Evolutionary conservation across 1,139 yeast genomes (phyloP).

Genomic region (Wickerhamiella infanticola): DNA sequence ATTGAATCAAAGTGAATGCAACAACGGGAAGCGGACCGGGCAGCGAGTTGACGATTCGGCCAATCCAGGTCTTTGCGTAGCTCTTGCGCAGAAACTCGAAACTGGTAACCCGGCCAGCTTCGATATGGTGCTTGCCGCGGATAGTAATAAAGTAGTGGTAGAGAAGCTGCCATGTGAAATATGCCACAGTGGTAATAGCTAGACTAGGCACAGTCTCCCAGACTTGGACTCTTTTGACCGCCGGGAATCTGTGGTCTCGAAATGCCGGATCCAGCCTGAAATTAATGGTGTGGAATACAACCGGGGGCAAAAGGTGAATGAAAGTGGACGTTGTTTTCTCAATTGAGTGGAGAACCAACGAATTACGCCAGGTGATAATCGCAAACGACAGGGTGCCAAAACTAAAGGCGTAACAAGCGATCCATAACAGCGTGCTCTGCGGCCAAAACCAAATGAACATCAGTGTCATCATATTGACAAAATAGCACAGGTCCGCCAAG

Average conservation of each 20-base stretch:
- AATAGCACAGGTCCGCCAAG: conserved; percentile 87
- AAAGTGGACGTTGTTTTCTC: conserved; percentile 90
- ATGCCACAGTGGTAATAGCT: conserved; percentile 65
- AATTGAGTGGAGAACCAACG: conserved; percentile 77
- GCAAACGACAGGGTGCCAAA: conserved; percentile 89
- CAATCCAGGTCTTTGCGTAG: conserved; percentile 48
- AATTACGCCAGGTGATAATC: conserved; percentile 90
- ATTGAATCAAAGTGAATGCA: conserved; percentile 77
- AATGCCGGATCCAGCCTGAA: conserved; percentile 55
- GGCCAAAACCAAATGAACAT: conserved; percentile 76
- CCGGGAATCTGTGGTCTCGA: conserved; percentile 53
- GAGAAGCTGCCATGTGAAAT: conserved; percentile 78
- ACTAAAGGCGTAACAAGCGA: conserved; percentile 71
- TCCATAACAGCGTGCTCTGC: conserved; percentile 49
- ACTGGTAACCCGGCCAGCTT: conserved; percentile 74
- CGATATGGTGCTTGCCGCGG: conserved; percentile 60
- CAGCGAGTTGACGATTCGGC: conserved; percentile 63
- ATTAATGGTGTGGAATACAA: conserved; percentile 72
- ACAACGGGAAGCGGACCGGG: conserved; percentile 76
- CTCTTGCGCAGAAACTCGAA: conserved; percentile 70
- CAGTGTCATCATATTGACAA: conserved; percentile 59
- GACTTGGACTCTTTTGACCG: conserved; percentile 46
- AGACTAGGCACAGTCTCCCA: conserved; percentile 68
- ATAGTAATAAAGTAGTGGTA: conserved; percentile 90
- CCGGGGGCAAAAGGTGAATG: conserved; percentile 84